Conservation (phyloP, 352 stramenopile species). For the Pythium aquatile region DNA sequence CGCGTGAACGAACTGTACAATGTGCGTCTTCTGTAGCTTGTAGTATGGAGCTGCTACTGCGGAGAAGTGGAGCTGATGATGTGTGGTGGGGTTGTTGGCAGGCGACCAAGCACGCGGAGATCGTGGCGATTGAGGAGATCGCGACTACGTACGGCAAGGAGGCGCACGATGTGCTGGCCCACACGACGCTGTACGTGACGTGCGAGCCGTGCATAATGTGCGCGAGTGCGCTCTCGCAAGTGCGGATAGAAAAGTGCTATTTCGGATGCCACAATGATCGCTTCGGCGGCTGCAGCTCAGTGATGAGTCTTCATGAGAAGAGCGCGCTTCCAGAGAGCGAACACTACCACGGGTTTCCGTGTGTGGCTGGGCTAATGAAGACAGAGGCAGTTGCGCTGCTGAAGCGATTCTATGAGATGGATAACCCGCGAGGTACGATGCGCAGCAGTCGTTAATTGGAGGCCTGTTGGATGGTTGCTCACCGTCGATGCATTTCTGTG, state of each 20-base stretch:
- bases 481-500: not conserved
- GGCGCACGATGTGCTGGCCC: constrained; percentile 43
- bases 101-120: constrained; percentile 89
- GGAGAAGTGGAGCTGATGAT: too few relatives aligned
- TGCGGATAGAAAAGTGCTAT: constrained; percentile 73
- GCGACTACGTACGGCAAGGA: constrained; percentile 41
- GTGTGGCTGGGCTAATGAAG: constrained; percentile 72
- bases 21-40: constrained; percentile 26
- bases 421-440: constrained; percentile 78
- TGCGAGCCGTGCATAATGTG: constrained; percentile 96
- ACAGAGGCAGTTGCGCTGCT: constrained; percentile 83
- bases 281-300: constrained; percentile 92
- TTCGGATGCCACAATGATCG: constrained; percentile 93
- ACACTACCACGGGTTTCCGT: constrained; percentile 60
- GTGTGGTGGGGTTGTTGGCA: constrained; percentile 19
- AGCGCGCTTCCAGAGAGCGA: constrained; percentile 41
- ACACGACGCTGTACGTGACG: constrained; percentile 86
- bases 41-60: too few relatives aligned
- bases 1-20: constrained; percentile 88
- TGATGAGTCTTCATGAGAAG: constrained; percentile 80
- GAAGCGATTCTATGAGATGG: constrained; percentile 87
- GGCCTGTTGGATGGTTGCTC: not conserved
- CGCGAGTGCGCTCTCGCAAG: constrained; percentile 76
- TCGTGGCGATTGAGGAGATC: constrained; percentile 89
- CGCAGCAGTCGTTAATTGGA: not conserved